phyloP scores from a whole-genome alignment of 169 alveolate species.

The Pseudocohnilembus persalinus region DNA sequence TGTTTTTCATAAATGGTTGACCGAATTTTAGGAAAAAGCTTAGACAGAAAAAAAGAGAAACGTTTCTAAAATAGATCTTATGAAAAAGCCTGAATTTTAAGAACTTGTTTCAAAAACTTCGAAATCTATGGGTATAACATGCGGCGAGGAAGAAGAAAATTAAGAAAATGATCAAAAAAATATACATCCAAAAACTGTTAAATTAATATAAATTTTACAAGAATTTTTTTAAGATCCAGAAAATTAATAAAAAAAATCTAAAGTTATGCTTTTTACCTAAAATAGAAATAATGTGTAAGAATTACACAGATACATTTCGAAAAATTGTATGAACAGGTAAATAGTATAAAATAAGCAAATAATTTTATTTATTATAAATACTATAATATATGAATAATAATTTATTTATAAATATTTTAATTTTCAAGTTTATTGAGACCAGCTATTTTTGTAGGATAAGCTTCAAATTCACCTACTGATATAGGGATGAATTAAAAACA shows the following conservation, averaged over 20 bases:
- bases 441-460: not conserved
- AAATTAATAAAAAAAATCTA: slow-evolving; percentile 28
- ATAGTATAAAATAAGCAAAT: not conserved
- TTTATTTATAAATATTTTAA: too few relatives aligned
- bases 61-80: not conserved
- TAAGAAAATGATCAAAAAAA: slow-evolving; percentile 32
- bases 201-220: slow-evolving; percentile 37
- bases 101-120: not conserved
- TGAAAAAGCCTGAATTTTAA: not conserved
- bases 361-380: too few relatives aligned
- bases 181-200: slow-evolving; percentile 57
- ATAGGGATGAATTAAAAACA: slow-evolving; percentile 55
- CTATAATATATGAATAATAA: too few relatives aligned
- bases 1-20: slow-evolving; percentile 31
- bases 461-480: slow-evolving; percentile 9
- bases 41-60: not conserved
- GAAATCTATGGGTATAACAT: not conserved
- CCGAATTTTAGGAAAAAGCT: slow-evolving; percentile 7
- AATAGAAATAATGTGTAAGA: slow-evolving; percentile 55
- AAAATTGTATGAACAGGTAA: not conserved
- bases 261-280: slow-evolving; percentile 56
- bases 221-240: slow-evolving; percentile 39
- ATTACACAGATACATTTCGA: slow-evolving; percentile 22
- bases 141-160: not conserved
- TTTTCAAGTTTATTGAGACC: too few relatives aligned